These are phyloP conservation scores for Polytrichum commune DNA, from an alignment of 225 moss, liverwort and hornwort genomes.

Conservation along the genomic window DNA sequence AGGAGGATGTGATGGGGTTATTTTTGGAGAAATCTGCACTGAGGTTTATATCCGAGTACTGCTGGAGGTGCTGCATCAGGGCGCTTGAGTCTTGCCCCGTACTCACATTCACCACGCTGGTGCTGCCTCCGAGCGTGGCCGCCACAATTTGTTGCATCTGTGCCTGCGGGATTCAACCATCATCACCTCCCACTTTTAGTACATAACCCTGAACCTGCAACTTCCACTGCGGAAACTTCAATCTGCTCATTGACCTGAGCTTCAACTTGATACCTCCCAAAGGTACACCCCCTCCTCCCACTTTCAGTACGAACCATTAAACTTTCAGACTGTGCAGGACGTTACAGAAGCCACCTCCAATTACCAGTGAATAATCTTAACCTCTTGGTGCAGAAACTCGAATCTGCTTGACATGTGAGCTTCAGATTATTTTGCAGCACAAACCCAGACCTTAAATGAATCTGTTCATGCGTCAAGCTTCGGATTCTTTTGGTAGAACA, in stretches of 20 bases:
- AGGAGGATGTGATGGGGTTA: constrained; percentile 27
- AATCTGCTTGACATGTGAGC: no score
- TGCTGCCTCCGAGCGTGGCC: constrained; percentile 40
- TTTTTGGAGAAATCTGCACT: constrained; percentile 28
- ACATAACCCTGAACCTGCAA: not conserved
- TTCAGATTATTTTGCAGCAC: no score
- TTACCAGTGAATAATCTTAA: no score
- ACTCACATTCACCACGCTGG: constrained; percentile 48
- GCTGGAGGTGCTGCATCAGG: constrained; percentile 29
- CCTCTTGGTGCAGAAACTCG: no score
- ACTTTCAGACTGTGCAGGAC: no score
- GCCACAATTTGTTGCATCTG: constrained; percentile 52
- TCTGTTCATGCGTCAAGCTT: no score
- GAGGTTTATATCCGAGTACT: constrained; percentile 36
- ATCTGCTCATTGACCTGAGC: not conserved
- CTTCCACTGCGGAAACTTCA: not conserved
- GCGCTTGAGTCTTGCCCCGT: constrained; percentile 31
- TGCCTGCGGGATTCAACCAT: constrained; percentile 23
- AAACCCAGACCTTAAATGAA: no score
- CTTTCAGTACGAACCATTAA: no score
- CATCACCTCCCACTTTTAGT: not conserved
- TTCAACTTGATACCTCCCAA: not conserved
- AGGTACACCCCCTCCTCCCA: no score
- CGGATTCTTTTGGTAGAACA: no score
- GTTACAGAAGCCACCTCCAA: no score